Conservation (phyloP, 441 rosid species). For the Bruguiera hainesii region DNA sequence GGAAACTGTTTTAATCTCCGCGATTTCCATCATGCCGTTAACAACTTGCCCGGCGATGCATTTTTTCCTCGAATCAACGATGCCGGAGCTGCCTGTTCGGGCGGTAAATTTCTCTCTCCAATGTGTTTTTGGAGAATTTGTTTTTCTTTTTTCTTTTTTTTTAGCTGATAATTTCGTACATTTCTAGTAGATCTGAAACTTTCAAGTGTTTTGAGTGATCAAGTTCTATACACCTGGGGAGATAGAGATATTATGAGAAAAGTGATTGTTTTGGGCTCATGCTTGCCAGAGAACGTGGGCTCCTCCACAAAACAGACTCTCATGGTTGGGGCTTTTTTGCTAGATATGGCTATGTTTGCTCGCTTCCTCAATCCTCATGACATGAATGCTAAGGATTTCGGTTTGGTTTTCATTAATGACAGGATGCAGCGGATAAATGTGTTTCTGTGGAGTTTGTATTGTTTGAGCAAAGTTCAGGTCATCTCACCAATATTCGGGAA, state of each 20-base stretch:
- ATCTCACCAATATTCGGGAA: slow-evolving; percentile 49
- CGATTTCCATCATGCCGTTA: slow-evolving; percentile 81
- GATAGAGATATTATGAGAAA: slow-evolving; percentile 64
- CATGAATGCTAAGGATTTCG: slow-evolving; percentile 9
- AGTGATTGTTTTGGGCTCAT: slow-evolving; percentile 65
- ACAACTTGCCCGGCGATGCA: slow-evolving; percentile 57
- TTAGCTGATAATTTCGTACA: slow-evolving; percentile 6
- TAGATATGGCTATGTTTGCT: slow-evolving; percentile 6
- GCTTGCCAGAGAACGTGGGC: slow-evolving; percentile 46
- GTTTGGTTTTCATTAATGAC: slow-evolving; percentile 5
- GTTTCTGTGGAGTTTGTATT: slow-evolving; percentile 70
- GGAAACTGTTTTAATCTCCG: slow-evolving; percentile 54
- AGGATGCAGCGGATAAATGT: slow-evolving; percentile 86
- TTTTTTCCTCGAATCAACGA: slow-evolving; percentile 56
- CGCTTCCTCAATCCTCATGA: neutral
- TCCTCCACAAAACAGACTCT: slow-evolving; percentile 43
- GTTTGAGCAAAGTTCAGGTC: slow-evolving; percentile 50
- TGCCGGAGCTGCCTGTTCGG: slow-evolving; percentile 37
- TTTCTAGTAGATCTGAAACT: slow-evolving; percentile 47
- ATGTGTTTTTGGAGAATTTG: neutral
- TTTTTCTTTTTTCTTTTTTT: neutral
- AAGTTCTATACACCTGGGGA: slow-evolving; percentile 70
- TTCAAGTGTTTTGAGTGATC: slow-evolving; percentile 58
- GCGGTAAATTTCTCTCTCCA: slow-evolving; percentile 34
- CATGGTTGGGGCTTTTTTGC: slow-evolving; percentile 28